phyloP scores from a whole-genome alignment of 2,329 filamentous ascomycete species.

The Cladosporium austrohemisphaericum region DNA sequence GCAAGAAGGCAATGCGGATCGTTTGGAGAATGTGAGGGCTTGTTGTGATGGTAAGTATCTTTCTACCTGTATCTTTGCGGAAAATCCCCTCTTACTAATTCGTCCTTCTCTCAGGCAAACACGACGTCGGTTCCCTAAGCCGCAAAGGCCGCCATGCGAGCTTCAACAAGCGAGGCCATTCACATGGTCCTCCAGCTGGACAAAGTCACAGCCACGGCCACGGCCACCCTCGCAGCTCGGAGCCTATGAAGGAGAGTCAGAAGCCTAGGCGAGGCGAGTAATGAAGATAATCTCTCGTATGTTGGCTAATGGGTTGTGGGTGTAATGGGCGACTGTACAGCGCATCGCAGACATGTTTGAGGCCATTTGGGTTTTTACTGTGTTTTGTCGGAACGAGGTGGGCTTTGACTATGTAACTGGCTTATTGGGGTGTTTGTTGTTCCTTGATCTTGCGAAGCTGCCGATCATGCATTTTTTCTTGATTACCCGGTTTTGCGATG shows the following conservation, averaged over 20 bases:
- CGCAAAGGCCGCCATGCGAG: conserved; percentile 1
- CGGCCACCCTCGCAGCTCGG: conserved; percentile 12
- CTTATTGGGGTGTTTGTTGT: no score
- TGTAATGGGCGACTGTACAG: no score
- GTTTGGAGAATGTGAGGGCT: conserved; percentile 89
- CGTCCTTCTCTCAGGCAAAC: neutral
- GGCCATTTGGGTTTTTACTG: no score
- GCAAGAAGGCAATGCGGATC: conserved; percentile 71
- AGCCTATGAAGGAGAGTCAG: conserved; percentile 18
- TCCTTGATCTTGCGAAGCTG: no score
- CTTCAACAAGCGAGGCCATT: conserved; percentile 3
- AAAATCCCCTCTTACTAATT: neutral
- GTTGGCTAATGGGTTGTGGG: no score
- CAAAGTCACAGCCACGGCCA: conserved; percentile 18
- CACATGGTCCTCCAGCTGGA: conserved; percentile 7
- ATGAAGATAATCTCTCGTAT: no score
- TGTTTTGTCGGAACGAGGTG: no score
- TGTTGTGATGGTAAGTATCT: conserved; percentile 85
- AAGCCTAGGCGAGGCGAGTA: conserved; percentile 18
- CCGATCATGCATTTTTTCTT: no score
- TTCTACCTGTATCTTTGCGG: no score
- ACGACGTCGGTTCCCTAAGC: conserved; percentile 6
- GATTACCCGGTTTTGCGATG: no score
- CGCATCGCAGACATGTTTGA: no score
- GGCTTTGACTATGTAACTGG: no score